Base-by-base conservation (phyloP, 345 rosid genomes). In the Syzygium aqueum region DNA sequence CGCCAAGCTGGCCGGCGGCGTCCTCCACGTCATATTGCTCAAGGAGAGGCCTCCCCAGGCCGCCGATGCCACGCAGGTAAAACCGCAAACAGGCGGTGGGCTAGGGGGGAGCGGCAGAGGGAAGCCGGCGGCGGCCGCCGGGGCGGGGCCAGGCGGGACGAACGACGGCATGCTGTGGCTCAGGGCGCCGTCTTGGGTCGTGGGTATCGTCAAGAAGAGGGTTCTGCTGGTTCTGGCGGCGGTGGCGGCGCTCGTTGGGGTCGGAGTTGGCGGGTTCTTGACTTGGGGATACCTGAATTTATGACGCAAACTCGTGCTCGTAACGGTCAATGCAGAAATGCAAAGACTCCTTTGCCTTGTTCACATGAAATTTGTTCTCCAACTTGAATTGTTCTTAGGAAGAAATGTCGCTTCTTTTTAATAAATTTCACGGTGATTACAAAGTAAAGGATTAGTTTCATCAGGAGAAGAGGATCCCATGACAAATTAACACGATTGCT, bases 21-120 rank as follows among this genome's bases (percentile, higher is more conserved):
- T 77, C 50, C 90, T 90, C 77, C 84, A 1, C 12, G 9, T 90
- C 52, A 88, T 65, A 83, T 19, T 86, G 50, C 87, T 89, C 28
- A 88, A 78, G 56, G 86, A 67, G 51, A 57, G 3, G 65, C 82
- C 14, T 17, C 57, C n/a, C 63, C 40, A 3, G 77, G 22, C 11
- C 22, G 11, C 40, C 22, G 77, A 65, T 30, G 22, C 30, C 77
- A 33, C 43, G 30, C 22, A 16, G 11, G 77, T 7, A 30, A 33
- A 21, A 19, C 80, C 46, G 19, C 80, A 67, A 67, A 67, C 80
- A 17, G 80, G 46, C 11, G 46, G 46, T 5, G 25, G 46, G 46
- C 80, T 67, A 7, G 80, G 40, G 37, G 13, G 80, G 37, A 46
- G 33, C 17, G 13, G 50, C 80, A 63, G 53, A 9, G 78, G 28